phyloP scores from a whole-genome alignment of 106 monocot species.

The Platanthera guangdongensis region DNA sequence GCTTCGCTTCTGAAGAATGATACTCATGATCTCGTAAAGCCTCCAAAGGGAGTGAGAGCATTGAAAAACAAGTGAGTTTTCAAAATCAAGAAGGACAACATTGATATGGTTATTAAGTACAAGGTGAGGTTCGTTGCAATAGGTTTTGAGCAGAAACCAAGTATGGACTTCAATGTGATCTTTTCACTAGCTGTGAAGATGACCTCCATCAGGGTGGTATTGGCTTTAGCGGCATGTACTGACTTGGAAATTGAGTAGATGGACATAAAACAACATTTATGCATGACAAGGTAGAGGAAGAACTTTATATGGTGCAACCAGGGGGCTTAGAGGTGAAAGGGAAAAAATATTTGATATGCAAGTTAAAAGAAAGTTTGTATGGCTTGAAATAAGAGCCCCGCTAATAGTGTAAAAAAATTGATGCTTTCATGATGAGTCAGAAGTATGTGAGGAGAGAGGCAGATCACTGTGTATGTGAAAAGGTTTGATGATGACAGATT shows the following conservation, averaged over 20 bases:
- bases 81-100: neutral
- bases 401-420: conserved; percentile 8
- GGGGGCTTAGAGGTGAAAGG: neutral
- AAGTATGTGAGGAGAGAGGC: neutral
- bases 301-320: neutral
- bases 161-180: no score
- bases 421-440: neutral
- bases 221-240: no score
- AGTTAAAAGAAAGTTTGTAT: neutral
- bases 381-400: neutral
- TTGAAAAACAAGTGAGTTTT: conserved; percentile 2
- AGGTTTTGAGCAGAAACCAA: no score
- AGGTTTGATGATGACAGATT: neutral
- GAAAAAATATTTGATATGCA: neutral
- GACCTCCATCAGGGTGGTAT: no score
- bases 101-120: no score
- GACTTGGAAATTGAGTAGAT: neutral
- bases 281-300: neutral
- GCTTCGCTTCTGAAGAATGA: neutral
- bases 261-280: neutral
- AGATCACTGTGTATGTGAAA: conserved; percentile 3
- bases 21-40: conserved; percentile 1
- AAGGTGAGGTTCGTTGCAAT: no score
- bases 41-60: neutral
- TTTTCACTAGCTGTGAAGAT: no score